Evolutionary conservation across 2,329 filamentous ascomycete species (phyloP).

Genomic region (Diaporthe ilicicola): DNA sequence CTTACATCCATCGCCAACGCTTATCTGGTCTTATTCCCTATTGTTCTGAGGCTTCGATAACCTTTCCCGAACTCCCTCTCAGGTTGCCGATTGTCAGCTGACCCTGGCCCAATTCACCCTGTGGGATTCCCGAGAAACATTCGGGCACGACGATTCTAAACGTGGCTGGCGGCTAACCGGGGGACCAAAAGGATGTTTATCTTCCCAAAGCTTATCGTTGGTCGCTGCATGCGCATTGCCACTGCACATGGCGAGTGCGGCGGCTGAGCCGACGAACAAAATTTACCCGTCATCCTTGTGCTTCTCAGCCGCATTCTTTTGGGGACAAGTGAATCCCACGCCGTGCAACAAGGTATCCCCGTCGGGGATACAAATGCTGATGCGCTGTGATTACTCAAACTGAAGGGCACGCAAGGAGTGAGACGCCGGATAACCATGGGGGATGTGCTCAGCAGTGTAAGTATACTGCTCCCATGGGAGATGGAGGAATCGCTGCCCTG

Average conservation of each 20-base stretch:
- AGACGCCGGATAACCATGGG: background rate
- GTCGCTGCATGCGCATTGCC: no score
- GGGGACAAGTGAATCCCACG: no score
- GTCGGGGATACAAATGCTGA: conserved; percentile 6
- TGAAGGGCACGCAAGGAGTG: background rate
- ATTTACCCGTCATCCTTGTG: no score
- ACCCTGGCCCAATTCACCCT: background rate
- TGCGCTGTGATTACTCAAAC: background rate
- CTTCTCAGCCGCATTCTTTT: no score
- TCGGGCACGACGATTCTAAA: no score
- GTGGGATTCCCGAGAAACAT: conserved; percentile 18
- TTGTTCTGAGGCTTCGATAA: background rate
- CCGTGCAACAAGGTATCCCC: no score
- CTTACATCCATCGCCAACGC: background rate
- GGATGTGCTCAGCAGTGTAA: background rate
- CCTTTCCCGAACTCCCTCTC: background rate
- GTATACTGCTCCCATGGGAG: background rate
- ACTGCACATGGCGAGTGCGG: no score
- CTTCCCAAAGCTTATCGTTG: no score
- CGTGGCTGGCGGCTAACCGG: no score
- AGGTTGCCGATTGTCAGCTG: conserved; percentile 15
- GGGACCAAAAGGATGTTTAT: no score
- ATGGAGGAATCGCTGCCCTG: background rate
- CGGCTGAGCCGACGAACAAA: no score
- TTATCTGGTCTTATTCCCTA: conserved; percentile 8